Conservation (phyloP, 73 alveolate species). For the Paramecium sonneborni region DNA sequence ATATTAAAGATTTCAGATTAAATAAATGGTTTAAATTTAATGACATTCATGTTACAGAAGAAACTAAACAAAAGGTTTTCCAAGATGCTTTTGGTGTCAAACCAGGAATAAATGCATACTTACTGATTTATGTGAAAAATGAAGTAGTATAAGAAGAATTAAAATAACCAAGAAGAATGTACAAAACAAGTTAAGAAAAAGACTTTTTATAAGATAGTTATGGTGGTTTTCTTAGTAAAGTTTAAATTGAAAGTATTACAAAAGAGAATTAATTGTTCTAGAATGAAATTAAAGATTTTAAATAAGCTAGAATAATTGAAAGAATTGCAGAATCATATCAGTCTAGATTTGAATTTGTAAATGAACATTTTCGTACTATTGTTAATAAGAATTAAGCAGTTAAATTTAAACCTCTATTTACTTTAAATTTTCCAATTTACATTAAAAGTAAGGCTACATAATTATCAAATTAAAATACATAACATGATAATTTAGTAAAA, state of each 20-base stretch:
- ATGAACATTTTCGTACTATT: conserved; percentile 10
- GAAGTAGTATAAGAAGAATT: not conserved
- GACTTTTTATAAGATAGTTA: conserved; percentile 4
- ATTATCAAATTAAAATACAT: not conserved
- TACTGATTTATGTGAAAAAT: conserved; percentile 78
- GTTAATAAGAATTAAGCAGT: not conserved
- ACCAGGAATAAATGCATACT: conserved; percentile 76
- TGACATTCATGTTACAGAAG: conserved; percentile 81
- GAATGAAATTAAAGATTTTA: conserved; percentile 56
- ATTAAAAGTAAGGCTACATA: not conserved
- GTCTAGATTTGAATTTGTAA: conserved; percentile 29
- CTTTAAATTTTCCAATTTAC: conserved; percentile 4
- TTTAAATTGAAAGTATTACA: not conserved
- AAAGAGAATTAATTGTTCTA: conserved; percentile 22
- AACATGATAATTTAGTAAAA: conserved; percentile 51
- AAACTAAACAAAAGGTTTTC: conserved; percentile 72
- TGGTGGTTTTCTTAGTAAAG: not conserved
- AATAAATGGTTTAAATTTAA: conserved; percentile 84
- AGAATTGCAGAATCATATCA: conserved; percentile 30
- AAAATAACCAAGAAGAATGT: not conserved
- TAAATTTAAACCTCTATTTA: not conserved
- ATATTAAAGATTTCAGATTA: conserved; percentile 80
- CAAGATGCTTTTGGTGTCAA: conserved; percentile 81
- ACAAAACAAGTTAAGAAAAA: not conserved
- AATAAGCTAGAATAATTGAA: not conserved